These are phyloP conservation scores for Candida suzukii DNA, from an alignment of 805 yeast species.

Conservation along the genomic window DNA sequence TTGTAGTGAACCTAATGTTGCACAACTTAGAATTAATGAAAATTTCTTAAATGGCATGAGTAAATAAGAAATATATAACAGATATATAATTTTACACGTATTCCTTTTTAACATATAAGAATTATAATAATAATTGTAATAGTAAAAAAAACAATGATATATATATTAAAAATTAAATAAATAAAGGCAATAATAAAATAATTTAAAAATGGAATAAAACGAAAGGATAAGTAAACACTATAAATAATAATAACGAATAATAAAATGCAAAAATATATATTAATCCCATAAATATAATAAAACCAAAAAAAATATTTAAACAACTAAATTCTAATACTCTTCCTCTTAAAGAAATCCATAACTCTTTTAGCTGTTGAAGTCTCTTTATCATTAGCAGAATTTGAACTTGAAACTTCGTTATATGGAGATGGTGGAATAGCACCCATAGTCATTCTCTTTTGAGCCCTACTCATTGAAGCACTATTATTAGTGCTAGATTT, in stretches of 20 bases:
- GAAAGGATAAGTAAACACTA: too few species aligned
- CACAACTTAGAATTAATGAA: conserved; percentile 28
- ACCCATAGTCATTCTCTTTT: conserved; percentile 23
- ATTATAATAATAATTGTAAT: too few species aligned
- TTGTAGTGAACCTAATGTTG: conserved; percentile 23
- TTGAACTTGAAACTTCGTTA: conserved; percentile 10
- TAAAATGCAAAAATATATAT: too few species aligned
- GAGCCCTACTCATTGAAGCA: conserved; percentile 23
- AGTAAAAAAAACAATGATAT: too few species aligned
- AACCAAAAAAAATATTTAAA: not conserved
- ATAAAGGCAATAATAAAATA: too few species aligned
- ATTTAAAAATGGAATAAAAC: too few species aligned
- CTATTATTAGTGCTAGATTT: not conserved
- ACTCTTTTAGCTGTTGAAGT: conserved; percentile 73
- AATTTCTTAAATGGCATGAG: conserved; percentile 29
- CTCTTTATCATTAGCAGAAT: conserved; percentile 36
- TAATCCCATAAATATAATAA: not conserved
- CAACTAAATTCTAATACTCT: conserved; percentile 34
- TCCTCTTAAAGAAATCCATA: conserved; percentile 71
- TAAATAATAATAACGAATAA: too few species aligned
- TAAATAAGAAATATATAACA: too few species aligned
- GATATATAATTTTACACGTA: too few species aligned
- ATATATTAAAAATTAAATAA: too few species aligned
- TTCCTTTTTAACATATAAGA: too few species aligned
- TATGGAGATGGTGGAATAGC: conserved; percentile 9